These are phyloP conservation scores for Cladophialophora bantiana DNA, from an alignment of 2,329 filamentous ascomycete genomes.

Conservation along the genomic window DNA sequence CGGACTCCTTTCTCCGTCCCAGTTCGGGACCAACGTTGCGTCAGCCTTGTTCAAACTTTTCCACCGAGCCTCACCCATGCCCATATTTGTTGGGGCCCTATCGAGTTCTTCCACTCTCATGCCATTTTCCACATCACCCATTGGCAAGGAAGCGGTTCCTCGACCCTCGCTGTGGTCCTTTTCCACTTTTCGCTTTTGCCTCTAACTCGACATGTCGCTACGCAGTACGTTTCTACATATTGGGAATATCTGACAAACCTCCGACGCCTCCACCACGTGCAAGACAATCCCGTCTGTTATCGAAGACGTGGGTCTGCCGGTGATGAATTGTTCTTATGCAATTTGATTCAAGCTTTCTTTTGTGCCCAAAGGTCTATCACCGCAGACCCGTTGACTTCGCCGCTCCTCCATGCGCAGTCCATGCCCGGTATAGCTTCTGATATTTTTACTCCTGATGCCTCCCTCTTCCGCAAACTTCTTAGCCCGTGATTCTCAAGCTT, in stretches of 20 bases:
- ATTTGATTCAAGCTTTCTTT: slow-evolving; percentile 6
- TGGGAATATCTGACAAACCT: slow-evolving; percentile 12
- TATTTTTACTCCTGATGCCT: neutral
- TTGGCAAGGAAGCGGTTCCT: slow-evolving; percentile 1
- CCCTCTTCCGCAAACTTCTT: neutral
- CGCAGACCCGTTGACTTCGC: slow-evolving; percentile 1
- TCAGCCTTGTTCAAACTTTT: slow-evolving; percentile 26
- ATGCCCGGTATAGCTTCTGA: slow-evolving; percentile 3
- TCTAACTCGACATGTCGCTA: neutral
- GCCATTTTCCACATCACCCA: slow-evolving; percentile 5
- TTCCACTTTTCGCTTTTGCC: slow-evolving; percentile 10
- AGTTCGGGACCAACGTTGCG: neutral
- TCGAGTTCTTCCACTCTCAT: slow-evolving; percentile 12
- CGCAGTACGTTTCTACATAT: neutral
- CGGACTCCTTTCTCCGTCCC: neutral
- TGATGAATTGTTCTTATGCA: slow-evolving; percentile 6
- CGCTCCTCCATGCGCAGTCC: neutral
- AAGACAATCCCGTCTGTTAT: slow-evolving; percentile 16
- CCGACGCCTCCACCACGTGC: slow-evolving; percentile 23
- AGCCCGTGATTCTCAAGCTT: neutral
- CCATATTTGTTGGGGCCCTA: slow-evolving; percentile 20
- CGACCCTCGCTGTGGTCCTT: neutral
- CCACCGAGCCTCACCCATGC: slow-evolving; percentile 9
- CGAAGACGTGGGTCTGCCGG: slow-evolving; percentile 12
- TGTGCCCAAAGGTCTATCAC: neutral